Evolutionary conservation across 768 basidiomycete species (phyloP).

Genomic region (Lentinus brumalis): DNA sequence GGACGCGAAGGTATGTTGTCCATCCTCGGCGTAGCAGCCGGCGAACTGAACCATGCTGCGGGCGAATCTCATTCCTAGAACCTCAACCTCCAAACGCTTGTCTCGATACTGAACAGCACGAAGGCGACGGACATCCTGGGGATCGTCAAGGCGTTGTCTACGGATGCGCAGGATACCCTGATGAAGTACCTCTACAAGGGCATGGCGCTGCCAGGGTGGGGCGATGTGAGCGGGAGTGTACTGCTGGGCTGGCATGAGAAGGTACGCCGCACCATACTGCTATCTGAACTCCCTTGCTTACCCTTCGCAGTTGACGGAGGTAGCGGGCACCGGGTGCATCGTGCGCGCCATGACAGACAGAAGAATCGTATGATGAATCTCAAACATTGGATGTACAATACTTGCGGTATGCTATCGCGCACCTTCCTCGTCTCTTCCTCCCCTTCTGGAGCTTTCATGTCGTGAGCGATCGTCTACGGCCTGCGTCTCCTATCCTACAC

Average conservation of each 20-base stretch:
- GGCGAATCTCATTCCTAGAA: constrained; percentile 45
- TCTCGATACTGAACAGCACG: constrained; percentile 92
- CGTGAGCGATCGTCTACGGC: no score
- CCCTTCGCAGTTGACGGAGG: constrained; percentile 85
- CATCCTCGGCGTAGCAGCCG: background rate
- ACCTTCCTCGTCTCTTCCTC: constrained; percentile 1
- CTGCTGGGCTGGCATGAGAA: constrained; percentile 95
- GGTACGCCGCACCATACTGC: constrained; percentile 45
- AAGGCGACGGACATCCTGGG: constrained; percentile 83
- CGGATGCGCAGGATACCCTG: constrained; percentile 81
- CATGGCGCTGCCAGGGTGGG: constrained; percentile 69
- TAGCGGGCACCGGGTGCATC: constrained; percentile 93
- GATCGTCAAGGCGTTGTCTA: constrained; percentile 71
- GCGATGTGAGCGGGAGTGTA: constrained; percentile 66
- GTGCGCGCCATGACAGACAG: constrained; percentile 83
- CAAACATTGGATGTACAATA: constrained; percentile 17
- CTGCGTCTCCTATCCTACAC: no score
- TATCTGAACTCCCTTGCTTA: background rate
- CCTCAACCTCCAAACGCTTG: constrained; percentile 74
- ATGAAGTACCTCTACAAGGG: constrained; percentile 99
- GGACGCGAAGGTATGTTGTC: constrained; percentile 77
- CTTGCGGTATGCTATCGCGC: background rate
- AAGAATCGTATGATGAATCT: constrained; percentile 46
- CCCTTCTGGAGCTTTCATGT: no score
- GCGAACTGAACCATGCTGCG: background rate